A percentile compares a stretch with the other conserved stretches of the same genome.
Evolutionary conservation across 164 flowering plant species (phyloP).

Genomic region (Magnolia kwangsiensis): DNA sequence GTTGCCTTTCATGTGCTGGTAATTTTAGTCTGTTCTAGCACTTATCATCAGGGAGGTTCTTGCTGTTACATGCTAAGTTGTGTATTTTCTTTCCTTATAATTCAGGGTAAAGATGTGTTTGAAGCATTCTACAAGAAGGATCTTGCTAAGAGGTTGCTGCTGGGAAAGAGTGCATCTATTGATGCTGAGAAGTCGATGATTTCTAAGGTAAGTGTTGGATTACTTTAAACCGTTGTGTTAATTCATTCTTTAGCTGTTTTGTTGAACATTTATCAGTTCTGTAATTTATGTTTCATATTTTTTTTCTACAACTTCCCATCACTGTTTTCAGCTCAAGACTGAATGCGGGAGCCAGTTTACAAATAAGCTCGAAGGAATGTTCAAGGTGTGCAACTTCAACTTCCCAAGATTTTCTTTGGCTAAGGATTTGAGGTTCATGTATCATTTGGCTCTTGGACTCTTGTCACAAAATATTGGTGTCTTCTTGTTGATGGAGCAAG

Average conservation of each 20-base stretch:
- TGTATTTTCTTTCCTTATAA: constrained; percentile 2
- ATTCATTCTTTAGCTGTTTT: background rate
- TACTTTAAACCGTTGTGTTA: background rate
- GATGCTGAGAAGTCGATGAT: constrained; percentile 99
- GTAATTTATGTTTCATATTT: background rate
- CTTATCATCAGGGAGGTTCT: background rate
- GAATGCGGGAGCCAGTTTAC: constrained; percentile 99
- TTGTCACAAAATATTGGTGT: background rate
- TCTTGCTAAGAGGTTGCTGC: constrained; percentile 88
- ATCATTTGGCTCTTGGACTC: background rate
- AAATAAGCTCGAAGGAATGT: constrained; percentile 99
- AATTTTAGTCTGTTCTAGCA: background rate
- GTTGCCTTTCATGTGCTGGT: background rate
- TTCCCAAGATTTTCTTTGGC: background rate
- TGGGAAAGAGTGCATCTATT: constrained; percentile 98
- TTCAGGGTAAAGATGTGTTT: constrained; percentile 96
- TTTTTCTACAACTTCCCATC: background rate
- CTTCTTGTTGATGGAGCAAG: background rate
- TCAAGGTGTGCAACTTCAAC: constrained; percentile 54
- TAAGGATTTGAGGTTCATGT: background rate
- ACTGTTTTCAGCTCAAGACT: constrained; percentile 79
- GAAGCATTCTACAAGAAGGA: constrained; percentile 99
- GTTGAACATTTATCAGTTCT: background rate
- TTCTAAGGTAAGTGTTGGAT: constrained; percentile 57
- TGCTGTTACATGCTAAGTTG: background rate